Percentiles rank a stretch among this genome's conserved stretches.
phyloP scores from a whole-genome alignment of 108 stramenopile species.

The Pseudonitzschia multiseries region DNA sequence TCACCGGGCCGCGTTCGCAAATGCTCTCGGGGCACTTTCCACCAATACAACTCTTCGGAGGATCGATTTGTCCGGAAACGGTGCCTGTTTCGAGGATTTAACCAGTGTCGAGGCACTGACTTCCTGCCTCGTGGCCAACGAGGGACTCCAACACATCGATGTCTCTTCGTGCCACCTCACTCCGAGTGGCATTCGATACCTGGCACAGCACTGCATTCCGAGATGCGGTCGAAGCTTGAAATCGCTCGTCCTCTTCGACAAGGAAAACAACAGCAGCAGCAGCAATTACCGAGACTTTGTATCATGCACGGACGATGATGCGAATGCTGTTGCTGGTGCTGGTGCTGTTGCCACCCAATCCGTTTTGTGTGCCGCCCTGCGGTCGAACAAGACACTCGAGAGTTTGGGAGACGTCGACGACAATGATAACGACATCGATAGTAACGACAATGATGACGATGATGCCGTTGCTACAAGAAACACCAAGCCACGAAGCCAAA shows the following conservation, averaged over 20 bases:
- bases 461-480: background rate
- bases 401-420: conserved; percentile 2
- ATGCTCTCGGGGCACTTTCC: background rate
- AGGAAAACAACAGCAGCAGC: background rate
- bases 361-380: background rate
- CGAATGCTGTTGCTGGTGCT: too few species aligned
- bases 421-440: too few species aligned
- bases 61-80: conserved; percentile 12
- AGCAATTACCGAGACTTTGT: too few species aligned
- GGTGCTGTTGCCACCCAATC: background rate
- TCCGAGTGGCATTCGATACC: background rate
- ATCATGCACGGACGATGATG: too few species aligned
- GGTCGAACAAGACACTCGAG: background rate
- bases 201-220: conserved; percentile 6
- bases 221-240: background rate
- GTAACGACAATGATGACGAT: too few species aligned
- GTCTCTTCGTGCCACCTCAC: conserved; percentile 3
- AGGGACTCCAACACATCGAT: background rate
- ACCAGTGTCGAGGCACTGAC: background rate
- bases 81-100: background rate
- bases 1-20: background rate
- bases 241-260: conserved; percentile 1
- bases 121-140: background rate
- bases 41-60: background rate
- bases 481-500: background rate